Percentiles rank a stretch among this genome's conserved stretches.
phyloP scores from a whole-genome alignment of 129 eudicot species.

The Calendula officinalis region DNA sequence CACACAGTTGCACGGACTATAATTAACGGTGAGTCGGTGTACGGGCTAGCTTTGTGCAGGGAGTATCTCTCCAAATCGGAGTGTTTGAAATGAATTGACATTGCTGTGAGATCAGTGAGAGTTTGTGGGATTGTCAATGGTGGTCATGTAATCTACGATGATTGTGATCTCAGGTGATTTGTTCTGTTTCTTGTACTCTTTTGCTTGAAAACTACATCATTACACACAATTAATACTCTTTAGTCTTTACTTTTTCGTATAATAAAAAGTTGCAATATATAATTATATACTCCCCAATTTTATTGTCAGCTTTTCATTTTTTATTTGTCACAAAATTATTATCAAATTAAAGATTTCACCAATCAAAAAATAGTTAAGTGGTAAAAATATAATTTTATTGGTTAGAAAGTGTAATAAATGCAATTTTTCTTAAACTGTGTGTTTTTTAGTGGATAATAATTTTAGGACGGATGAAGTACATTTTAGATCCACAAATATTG shows the following conservation, averaged over 20 bases:
- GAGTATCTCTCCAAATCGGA: conserved; percentile 42
- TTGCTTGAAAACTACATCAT: neutral
- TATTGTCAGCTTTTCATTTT: too few species aligned
- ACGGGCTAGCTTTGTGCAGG: conserved; percentile 57
- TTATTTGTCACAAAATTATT: too few species aligned
- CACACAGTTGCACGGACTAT: conserved; percentile 52
- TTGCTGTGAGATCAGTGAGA: conserved; percentile 40
- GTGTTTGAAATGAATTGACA: conserved; percentile 56
- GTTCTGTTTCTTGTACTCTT: neutral
- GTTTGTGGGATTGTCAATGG: conserved; percentile 64
- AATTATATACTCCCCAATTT: too few species aligned
- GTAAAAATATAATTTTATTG: too few species aligned
- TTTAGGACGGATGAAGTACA: too few species aligned
- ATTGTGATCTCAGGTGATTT: conserved; percentile 60
- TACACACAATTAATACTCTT: neutral
- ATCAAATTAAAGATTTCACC: too few species aligned
- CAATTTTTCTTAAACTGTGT: too few species aligned
- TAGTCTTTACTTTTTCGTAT: neutral
- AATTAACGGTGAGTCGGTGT: conserved; percentile 53
- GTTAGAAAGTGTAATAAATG: too few species aligned
- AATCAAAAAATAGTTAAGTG: too few species aligned
- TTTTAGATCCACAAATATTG: too few species aligned
- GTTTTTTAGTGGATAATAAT: too few species aligned
- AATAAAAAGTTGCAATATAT: neutral
- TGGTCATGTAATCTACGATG: conserved; percentile 60